Conservation (phyloP, 169 alveolate species). For the Perkinsus marinus region DNA sequence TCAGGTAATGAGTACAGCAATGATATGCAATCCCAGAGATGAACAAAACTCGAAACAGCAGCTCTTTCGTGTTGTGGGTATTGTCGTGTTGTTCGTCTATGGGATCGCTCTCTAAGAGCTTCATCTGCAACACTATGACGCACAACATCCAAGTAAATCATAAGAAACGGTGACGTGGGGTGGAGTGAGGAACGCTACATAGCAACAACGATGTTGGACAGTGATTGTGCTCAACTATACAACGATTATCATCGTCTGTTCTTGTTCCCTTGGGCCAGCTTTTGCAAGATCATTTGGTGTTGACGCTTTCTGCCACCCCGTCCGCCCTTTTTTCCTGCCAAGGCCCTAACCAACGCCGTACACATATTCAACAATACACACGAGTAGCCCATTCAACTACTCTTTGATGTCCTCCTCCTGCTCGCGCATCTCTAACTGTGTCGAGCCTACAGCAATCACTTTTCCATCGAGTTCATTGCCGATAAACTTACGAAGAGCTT, state of each 20-base stretch:
- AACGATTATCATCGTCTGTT: background rate
- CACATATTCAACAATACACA: background rate
- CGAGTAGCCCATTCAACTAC: too few relatives aligned
- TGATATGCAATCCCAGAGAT: too few relatives aligned
- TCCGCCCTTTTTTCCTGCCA: background rate
- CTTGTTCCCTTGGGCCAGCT: background rate
- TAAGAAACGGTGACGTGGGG: background rate
- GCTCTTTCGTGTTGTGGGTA: too few relatives aligned
- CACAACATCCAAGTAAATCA: too few relatives aligned
- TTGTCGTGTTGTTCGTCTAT: too few relatives aligned
- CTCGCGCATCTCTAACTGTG: background rate
- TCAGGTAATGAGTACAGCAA: too few relatives aligned
- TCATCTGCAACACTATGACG: too few relatives aligned
- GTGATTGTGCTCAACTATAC: background rate
- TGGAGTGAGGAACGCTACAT: background rate
- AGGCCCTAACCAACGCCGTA: background rate
- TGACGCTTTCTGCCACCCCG: background rate
- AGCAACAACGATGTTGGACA: background rate
- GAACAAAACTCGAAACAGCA: too few relatives aligned
- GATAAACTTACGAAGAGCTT: conserved; percentile 44
- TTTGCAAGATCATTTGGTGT: background rate
- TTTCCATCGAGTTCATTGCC: too few relatives aligned
- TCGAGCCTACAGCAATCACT: background rate
- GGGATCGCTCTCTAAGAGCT: too few relatives aligned
- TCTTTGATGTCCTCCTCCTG: background rate